Evolutionary conservation across 2,329 filamentous ascomycete species (phyloP), one percentile per base, ranked within the genome.

Genomic region (Cordyceps militaris): DNA sequence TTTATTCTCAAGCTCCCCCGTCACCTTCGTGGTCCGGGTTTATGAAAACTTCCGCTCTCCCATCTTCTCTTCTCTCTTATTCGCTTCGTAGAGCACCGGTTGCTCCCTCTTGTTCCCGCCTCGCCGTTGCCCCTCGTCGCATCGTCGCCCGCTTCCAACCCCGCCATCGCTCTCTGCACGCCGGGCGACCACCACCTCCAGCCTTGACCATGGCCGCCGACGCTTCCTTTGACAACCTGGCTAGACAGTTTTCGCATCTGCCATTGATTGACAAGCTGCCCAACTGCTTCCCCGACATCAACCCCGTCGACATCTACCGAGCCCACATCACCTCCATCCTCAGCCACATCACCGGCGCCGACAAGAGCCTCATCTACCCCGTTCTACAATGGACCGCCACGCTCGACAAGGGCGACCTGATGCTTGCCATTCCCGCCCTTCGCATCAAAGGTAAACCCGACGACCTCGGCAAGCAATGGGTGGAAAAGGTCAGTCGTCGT

Each of bases 321-420:
- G 47, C 55, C 34, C 59, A 73, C 62, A 73, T 73, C 32, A 71
- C 71, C 3, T 70, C 60, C 8, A 62, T 71, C 14, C 57, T 68
- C 24, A 52, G 70, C 14, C 70, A 73, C 44, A 21, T 14, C 9
- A 24, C 57, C 1, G 42, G 63, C 11, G 48, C 43, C 1, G 42
- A 48, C n/a, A 53, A 64, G 24, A 46, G 44, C 53, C 42, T 91
- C 65, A 86, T 95, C 68, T 91, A 89, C 73, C 83, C 84, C 26
- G 84, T 84, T 38, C 76, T 96, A 43, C 82, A 88, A 74, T 93
- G 89, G 88, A 93, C 90, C 5, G 78, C 83, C 61, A 83, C 86
- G 38, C 78, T 91, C 23, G 90, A 94, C 63, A 91, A 92, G 76
- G 91, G 91, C 49, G 91, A 96, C 72, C 74, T 95, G 64, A 82